A percentile compares a stretch with the other conserved stretches of the same genome.
Conservation (phyloP, 2,329 filamentous ascomycete species). For the Aspergillus pseudoterreus region DNA sequence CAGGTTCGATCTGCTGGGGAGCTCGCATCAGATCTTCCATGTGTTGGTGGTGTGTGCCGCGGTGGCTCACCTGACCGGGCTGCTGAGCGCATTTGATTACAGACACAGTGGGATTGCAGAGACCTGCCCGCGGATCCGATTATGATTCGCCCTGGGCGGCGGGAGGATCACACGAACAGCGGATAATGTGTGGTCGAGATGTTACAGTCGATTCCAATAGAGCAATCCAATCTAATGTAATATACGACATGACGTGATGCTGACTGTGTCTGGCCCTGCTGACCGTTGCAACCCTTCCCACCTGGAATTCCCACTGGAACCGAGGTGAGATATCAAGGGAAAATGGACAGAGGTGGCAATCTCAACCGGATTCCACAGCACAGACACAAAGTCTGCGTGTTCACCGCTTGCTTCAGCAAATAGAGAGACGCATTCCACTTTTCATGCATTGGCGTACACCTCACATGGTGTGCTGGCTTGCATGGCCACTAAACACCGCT, state of each 20-base stretch:
- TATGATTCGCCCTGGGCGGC: slow-evolving; percentile 12
- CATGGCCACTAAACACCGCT: slow-evolving; percentile 6
- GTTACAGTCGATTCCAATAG: slow-evolving; percentile 12
- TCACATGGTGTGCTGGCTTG: slow-evolving; percentile 28
- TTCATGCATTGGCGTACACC: slow-evolving; percentile 17
- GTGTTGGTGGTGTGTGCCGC: slow-evolving; percentile 81
- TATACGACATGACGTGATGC: slow-evolving; percentile 11
- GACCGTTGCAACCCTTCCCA: neutral
- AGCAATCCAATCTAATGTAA: slow-evolving; percentile 15
- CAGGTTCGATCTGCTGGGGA: slow-evolving; percentile 83
- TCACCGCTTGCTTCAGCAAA: slow-evolving; percentile 19
- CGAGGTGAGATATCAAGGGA: neutral
- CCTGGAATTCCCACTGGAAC: neutral
- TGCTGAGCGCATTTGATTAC: slow-evolving; percentile 82
- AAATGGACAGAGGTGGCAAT: neutral
- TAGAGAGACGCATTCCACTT: slow-evolving; percentile 8
- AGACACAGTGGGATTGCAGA: slow-evolving; percentile 63
- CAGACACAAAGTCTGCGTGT: slow-evolving; percentile 6
- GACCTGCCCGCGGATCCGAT: slow-evolving; percentile 39
- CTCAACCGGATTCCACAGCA: slow-evolving; percentile 2
- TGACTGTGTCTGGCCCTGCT: slow-evolving; percentile 9
- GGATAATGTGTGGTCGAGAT: slow-evolving; percentile 8
- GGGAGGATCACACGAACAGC: slow-evolving; percentile 17
- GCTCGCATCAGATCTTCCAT: slow-evolving; percentile 96
- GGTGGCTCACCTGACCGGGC: slow-evolving; percentile 72